Evolutionary conservation across 1,284 basidiomycete species (phyloP).

Genomic region (Stereum hirsutum): DNA sequence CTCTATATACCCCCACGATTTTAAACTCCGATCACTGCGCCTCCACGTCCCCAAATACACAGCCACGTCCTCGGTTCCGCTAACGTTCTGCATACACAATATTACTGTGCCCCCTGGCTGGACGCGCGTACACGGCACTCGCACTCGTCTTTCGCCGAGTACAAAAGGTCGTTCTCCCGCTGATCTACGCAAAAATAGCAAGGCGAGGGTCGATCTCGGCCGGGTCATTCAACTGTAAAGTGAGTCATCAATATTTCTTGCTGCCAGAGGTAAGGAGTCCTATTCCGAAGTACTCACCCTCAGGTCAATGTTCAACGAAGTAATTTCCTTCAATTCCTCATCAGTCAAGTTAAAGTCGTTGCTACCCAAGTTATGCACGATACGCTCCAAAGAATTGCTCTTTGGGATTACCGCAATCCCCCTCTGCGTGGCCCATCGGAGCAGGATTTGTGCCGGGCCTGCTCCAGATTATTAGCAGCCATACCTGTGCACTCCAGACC

Average conservation of each 20-base stretch:
- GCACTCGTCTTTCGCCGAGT: too few species aligned
- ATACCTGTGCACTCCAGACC: background rate
- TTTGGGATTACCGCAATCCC: slow-evolving; percentile 77
- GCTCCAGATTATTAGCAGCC: slow-evolving; percentile 18
- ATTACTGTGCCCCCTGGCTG: too few species aligned
- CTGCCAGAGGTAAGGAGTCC: background rate
- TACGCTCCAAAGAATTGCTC: slow-evolving; percentile 44
- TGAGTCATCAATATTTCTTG: slow-evolving; percentile 4
- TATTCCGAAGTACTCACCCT: slow-evolving; percentile 31
- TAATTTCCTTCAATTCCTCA: slow-evolving; percentile 53
- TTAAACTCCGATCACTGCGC: too few species aligned
- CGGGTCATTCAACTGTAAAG: slow-evolving; percentile 58
- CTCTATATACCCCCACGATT: too few species aligned
- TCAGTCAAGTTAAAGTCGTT: slow-evolving; percentile 49
- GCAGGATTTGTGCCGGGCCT: slow-evolving; percentile 56
- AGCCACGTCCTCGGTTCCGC: too few species aligned
- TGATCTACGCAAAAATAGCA: slow-evolving; percentile 47
- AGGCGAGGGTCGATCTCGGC: slow-evolving; percentile 52
- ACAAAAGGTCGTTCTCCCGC: background rate
- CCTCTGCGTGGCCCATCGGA: slow-evolving; percentile 74
- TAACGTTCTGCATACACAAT: too few species aligned
- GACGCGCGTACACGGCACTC: too few species aligned
- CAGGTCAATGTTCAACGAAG: slow-evolving; percentile 52
- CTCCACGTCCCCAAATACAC: too few species aligned
- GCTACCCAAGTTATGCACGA: slow-evolving; percentile 53